Percentiles rank a stretch among this genome's conserved stretches.
Conservation (phyloP, 768 basidiomycete species). For the Artomyces pyxidatus region DNA sequence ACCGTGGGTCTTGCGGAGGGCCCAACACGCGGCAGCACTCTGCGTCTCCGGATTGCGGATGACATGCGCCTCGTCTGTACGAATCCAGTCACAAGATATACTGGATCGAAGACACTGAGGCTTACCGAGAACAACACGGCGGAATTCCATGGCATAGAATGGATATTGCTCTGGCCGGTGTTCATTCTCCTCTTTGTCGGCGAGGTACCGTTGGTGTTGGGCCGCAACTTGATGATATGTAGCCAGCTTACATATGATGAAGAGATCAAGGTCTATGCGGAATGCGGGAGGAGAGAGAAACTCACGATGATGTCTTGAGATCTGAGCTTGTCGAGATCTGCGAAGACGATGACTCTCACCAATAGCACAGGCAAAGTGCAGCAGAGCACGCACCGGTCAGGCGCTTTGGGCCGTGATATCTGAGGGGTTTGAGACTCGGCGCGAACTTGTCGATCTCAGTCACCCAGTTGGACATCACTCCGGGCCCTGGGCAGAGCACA, state of each 20-base stretch:
- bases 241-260: neutral
- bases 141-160: neutral
- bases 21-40: neutral
- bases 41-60: slow-evolving; percentile 1
- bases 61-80: slow-evolving; percentile 6
- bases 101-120: too few relatives aligned
- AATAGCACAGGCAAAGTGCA: neutral
- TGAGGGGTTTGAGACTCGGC: neutral
- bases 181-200: neutral
- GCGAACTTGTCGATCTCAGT: neutral
- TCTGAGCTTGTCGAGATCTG: neutral
- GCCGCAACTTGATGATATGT: neutral
- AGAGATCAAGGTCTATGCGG: neutral
- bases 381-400: neutral
- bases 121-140: neutral
- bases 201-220: neutral
- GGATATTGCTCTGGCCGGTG: too few relatives aligned
- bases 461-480: neutral
- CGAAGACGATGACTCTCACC: neutral
- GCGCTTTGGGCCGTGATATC: neutral
- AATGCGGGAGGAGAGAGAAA: too few relatives aligned
- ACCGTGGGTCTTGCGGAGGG: neutral
- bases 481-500: neutral
- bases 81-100: too few relatives aligned
- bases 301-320: neutral